A percentile compares a stretch with the other conserved stretches of the same genome.
phyloP scores from a whole-genome alignment of 148 eudicot species.

The Spergularia marina region DNA sequence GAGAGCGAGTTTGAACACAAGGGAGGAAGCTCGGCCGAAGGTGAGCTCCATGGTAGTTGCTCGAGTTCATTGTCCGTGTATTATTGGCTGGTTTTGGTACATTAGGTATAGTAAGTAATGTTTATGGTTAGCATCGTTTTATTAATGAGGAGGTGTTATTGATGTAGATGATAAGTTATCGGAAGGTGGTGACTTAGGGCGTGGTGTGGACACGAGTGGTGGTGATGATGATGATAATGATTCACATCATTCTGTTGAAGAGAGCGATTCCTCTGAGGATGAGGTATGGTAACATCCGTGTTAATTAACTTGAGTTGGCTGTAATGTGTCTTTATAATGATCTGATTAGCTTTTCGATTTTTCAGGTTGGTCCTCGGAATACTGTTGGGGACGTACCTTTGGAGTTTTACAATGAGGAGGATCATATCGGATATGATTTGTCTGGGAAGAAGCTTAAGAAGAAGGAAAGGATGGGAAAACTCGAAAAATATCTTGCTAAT shows the following conservation, averaged over 20 bases:
- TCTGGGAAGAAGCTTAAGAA: conserved; percentile 88
- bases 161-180: conserved; percentile 27
- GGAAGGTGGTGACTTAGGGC: conserved; percentile 22
- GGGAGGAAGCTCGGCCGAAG: conserved; percentile 31
- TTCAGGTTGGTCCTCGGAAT: conserved; percentile 87
- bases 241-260: conserved; percentile 52
- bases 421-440: conserved; percentile 88
- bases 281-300: conserved; percentile 47
- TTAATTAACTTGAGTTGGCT: neutral
- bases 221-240: conserved; percentile 46
- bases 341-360: neutral
- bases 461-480: conserved; percentile 65
- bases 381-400: conserved; percentile 90
- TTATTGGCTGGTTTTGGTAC: neutral
- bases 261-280: conserved; percentile 98
- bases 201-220: conserved; percentile 7
- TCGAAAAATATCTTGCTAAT: conserved; percentile 61
- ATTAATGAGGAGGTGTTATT: conserved; percentile 6
- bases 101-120: neutral
- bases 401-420: conserved; percentile 90
- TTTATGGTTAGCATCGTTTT: neutral
- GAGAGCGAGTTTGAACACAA: conserved; percentile 17
- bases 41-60: conserved; percentile 55
- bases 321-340: neutral
- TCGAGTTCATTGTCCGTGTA: neutral